phyloP scores from a whole-genome alignment of 768 basidiomycete species.

The Leucosporidium creatinivorum region DNA sequence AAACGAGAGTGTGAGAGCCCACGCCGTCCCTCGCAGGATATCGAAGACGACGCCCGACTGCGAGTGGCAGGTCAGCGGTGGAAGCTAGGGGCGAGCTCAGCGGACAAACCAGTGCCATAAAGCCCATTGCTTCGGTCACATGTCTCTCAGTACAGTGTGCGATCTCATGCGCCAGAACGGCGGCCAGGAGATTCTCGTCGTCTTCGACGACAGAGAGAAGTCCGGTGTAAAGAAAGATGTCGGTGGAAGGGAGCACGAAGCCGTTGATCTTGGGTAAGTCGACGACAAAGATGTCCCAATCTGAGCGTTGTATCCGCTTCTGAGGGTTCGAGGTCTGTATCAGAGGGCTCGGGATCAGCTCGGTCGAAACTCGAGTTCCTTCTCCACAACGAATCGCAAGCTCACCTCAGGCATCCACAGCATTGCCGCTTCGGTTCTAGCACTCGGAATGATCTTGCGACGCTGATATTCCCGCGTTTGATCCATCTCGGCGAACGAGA shows the following conservation, averaged over 20 bases:
- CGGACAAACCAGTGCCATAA: slow-evolving; percentile 11
- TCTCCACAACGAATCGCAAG: too few species aligned
- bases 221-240: slow-evolving; percentile 47
- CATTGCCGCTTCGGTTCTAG: slow-evolving; percentile 36
- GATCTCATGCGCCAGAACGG: slow-evolving; percentile 43
- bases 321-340: slow-evolving; percentile 44
- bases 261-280: slow-evolving; percentile 46
- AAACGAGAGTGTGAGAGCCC: slow-evolving; percentile 46
- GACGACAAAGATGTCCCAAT: slow-evolving; percentile 47
- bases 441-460: slow-evolving; percentile 24
- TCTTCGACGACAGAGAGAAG: slow-evolving; percentile 44
- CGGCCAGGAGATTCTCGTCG: slow-evolving; percentile 46
- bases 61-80: slow-evolving; percentile 35
- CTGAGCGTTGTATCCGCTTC: slow-evolving; percentile 41
- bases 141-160: slow-evolving; percentile 43
- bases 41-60: slow-evolving; percentile 47
- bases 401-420: slow-evolving; percentile 41
- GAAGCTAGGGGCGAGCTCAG: not conserved
- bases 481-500: slow-evolving; percentile 38
- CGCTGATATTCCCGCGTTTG: slow-evolving; percentile 12
- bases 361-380: too few species aligned
- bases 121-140: slow-evolving; percentile 47
- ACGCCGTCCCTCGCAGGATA: slow-evolving; percentile 44
- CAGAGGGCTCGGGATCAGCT: too few species aligned
- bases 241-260: slow-evolving; percentile 46